These are phyloP conservation scores for Linum usitatissimum DNA, from an alignment of 345 rosid genomes.

Conservation along the genomic window DNA sequence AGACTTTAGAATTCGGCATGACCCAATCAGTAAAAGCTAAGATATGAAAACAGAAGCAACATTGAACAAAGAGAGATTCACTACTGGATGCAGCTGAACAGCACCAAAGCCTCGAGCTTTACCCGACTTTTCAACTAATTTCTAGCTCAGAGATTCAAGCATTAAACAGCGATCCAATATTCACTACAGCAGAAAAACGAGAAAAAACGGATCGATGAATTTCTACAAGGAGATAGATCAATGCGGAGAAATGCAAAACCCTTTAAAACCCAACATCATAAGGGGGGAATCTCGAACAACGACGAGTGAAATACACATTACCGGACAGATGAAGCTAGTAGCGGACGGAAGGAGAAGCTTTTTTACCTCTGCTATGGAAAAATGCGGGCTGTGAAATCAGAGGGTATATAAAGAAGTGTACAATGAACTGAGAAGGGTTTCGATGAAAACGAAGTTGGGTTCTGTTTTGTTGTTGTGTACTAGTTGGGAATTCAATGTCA, in stretches of 20 bases:
- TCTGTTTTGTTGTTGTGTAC: neutral
- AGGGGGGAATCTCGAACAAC: no score
- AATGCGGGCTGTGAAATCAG: neutral
- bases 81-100: neutral
- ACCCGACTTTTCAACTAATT: neutral
- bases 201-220: no score
- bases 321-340: neutral
- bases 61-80: neutral
- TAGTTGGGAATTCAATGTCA: neutral
- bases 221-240: no score
- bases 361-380: neutral
- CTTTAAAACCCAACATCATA: no score
- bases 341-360: neutral
- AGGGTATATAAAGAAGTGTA: neutral
- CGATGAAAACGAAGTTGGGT: neutral
- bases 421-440: neutral
- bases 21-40: neutral
- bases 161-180: no score
- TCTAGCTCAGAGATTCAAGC: neutral
- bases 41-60: neutral
- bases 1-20: no score
- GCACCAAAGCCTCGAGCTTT: neutral
- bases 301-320: neutral
- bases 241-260: no score
- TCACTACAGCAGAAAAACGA: no score